Evolutionary conservation across 345 rosid genomes (phyloP).

Genomic region (Passiflora organensis): DNA sequence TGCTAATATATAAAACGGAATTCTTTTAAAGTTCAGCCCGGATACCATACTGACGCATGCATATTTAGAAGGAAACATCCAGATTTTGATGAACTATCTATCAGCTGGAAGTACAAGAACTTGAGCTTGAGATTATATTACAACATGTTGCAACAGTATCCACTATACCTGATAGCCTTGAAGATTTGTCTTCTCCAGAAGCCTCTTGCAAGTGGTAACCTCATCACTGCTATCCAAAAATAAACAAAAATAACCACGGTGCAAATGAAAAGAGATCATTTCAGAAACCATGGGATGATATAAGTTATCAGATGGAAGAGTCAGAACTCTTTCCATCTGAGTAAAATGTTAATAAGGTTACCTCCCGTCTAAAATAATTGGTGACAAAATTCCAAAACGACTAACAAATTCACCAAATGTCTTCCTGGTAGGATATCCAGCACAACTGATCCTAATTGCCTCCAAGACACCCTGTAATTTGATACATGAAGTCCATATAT

Average conservation of each 20-base stretch:
- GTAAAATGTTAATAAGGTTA: slow-evolving; percentile 16
- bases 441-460: slow-evolving; percentile 98
- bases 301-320: neutral
- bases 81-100: slow-evolving; percentile 2
- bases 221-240: slow-evolving; percentile 51
- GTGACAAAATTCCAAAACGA: slow-evolving; percentile 72
- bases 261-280: slow-evolving; percentile 1
- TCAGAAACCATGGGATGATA: neutral
- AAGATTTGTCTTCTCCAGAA: slow-evolving; percentile 68
- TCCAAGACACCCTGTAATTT: slow-evolving; percentile 89
- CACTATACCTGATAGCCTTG: slow-evolving; percentile 82
- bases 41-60: neutral
- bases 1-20: no score
- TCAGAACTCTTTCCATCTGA: neutral
- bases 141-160: neutral
- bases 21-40: neutral
- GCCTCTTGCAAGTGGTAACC: slow-evolving; percentile 72
- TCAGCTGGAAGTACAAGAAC: slow-evolving; percentile 2
- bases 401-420: slow-evolving; percentile 73
- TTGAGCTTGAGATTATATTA: neutral
- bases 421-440: slow-evolving; percentile 91
- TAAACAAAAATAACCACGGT: slow-evolving; percentile 3
- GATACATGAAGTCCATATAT: slow-evolving; percentile 2
- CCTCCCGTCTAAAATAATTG: slow-evolving; percentile 67
- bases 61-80: neutral